A percentile compares a stretch with the other conserved stretches of the same genome.
Conservation (phyloP, 2,329 filamentous ascomycete genomes). For the Harringtonia lauricola region DNA sequence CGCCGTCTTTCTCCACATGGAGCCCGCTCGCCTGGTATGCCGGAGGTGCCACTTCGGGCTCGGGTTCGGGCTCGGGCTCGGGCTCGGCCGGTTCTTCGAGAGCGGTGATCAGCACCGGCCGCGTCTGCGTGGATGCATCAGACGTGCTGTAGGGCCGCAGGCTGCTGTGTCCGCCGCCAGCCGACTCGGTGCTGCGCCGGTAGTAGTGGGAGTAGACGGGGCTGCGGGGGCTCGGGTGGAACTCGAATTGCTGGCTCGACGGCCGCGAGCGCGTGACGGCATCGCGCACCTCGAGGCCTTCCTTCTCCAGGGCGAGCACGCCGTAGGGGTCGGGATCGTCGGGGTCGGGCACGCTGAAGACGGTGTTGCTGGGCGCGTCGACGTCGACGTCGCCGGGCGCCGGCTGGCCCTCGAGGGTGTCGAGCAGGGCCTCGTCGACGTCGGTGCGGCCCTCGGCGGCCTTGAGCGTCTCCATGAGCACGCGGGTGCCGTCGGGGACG, state of each 20-base stretch:
- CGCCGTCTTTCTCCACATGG: background rate
- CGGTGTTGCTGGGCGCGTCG: constrained; percentile 13
- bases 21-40: background rate
- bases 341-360: constrained; percentile 25
- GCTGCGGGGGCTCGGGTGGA: constrained; percentile 23
- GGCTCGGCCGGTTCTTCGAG: background rate
- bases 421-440: constrained; percentile 20
- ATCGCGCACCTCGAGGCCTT: constrained; percentile 25
- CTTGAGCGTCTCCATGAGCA: constrained; percentile 15
- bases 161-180: constrained; percentile 3
- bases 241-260: constrained; percentile 24
- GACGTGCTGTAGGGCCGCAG: background rate
- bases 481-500: constrained; percentile 7
- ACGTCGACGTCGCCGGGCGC: constrained; percentile 24
- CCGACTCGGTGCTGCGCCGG: constrained; percentile 1
- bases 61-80: background rate
- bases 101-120: constrained; percentile 5
- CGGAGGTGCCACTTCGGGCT: background rate
- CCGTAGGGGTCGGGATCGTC: constrained; percentile 27
- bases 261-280: constrained; percentile 23
- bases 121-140: constrained; percentile 6
- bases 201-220: constrained; percentile 16
- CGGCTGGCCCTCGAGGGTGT: constrained; percentile 22
- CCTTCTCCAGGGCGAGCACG: constrained; percentile 22
- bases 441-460: constrained; percentile 19